phyloP scores from a whole-genome alignment of 2,329 filamentous ascomycete genomes.

The Cercospora janseana region DNA sequence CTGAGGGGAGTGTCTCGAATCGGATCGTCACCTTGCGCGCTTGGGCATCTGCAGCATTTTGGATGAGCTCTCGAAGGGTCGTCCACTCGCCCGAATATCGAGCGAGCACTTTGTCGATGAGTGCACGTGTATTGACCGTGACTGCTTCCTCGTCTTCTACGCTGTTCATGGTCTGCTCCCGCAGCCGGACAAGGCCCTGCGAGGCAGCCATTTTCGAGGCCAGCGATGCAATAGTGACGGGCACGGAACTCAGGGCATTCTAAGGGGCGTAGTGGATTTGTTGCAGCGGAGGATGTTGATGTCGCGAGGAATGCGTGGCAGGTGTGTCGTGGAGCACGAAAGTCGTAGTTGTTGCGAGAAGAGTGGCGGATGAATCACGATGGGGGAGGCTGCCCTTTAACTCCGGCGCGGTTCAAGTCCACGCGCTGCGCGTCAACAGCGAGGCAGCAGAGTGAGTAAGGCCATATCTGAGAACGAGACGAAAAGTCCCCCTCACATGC shows the following conservation, averaged over 20 bases:
- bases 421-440: background rate
- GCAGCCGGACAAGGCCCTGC: slow-evolving; percentile 51
- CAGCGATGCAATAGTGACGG: background rate
- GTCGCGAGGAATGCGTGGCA: too few relatives aligned
- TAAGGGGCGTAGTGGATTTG: background rate
- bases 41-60: slow-evolving; percentile 96
- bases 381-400: slow-evolving; percentile 1
- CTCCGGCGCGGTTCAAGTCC: background rate
- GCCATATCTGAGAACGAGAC: background rate
- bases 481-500: background rate
- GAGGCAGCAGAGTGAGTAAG: background rate
- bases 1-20: slow-evolving; percentile 86
- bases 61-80: slow-evolving; percentile 84
- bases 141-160: slow-evolving; percentile 94
- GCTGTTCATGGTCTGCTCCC: slow-evolving; percentile 80
- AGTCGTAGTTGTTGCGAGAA: background rate
- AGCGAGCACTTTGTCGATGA: slow-evolving; percentile 97
- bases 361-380: slow-evolving; percentile 2
- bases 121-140: slow-evolving; percentile 90
- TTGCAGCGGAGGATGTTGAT: too few relatives aligned
- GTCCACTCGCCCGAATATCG: slow-evolving; percentile 95
- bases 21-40: slow-evolving; percentile 85
- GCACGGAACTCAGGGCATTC: slow-evolving; percentile 4
- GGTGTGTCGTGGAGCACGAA: too few relatives aligned
- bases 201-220: slow-evolving; percentile 27